Evolutionary conservation across 2,329 filamentous ascomycete genomes (phyloP), one percentile per base, ranked within the genome.

Genomic region (Elsinoe batatas): DNA sequence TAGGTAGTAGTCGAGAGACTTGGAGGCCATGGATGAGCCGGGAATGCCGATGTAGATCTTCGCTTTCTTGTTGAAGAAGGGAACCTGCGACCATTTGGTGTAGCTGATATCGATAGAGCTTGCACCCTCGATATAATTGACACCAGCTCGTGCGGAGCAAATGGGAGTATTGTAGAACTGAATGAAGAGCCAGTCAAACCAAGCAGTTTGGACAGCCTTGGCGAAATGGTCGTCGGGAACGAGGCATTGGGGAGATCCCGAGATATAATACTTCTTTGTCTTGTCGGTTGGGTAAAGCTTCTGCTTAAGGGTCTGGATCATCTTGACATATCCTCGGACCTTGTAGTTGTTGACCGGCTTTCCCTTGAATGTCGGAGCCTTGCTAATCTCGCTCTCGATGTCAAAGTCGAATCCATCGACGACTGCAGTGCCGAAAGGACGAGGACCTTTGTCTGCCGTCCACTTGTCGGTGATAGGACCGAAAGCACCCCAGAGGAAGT

Each of bases 321-420:
- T 72, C 49, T 67, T 66, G 22, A 68, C 70, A 57, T 78, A 79
- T 46, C 74, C 74, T 66, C 64, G 64, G 38, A 63, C 69, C 59
- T 64, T 61, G 56, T 70, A 70, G 36, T 65, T 62, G 3, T 57
- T 32, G 40, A 65, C 64, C 3, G 65, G 38, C 22, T 58, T 61
- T 36, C 56, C 58, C 13, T 58, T 46, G 35, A 56, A 53, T 11
- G 44, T 50, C 33, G 58, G 58, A 6, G 53, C 53, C 15, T 51
- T 42, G 17, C 68, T 68, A 12, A 79, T 77, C 2, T 69, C 68
- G 3, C 79, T 74, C 70, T 89, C 85, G 59, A 89, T 83, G 67
- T 90, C 86, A 60, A 89, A 81, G 69, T 90, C 86, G 67, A 90
- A 88, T 3, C 87, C 87, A 66, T 90, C 84, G 40, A 90, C 71